Evolutionary conservation across 2,329 filamentous ascomycete genomes (phyloP), one percentile per base, ranked within the genome.

Genomic region (Ophiosphaerella herpotricha): DNA sequence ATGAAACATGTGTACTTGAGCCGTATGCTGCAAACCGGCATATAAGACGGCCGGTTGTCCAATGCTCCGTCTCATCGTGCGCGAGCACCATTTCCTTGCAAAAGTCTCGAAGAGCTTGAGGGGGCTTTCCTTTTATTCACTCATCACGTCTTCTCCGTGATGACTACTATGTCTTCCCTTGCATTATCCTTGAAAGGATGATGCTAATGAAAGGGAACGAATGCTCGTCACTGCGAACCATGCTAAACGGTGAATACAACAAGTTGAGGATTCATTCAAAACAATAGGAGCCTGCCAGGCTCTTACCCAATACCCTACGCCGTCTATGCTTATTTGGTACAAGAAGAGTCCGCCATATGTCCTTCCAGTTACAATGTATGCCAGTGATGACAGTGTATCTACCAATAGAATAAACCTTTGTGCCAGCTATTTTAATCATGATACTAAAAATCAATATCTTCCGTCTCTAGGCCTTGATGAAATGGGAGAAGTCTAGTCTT

Each of bases 401-500:
- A 24, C 21, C 37, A 12, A 39, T 13, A 36, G n/a, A n/a, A 36
- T 21, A 31, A 26, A 32, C 6, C 33, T 43, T 33, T 43, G 23
- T 40, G 14, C 16, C 38, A 23, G n/a, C n/a, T 7, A n/a, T 26
- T 29, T 9, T 18, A 38, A 38, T 12, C 14, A 12, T 23, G 11
- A 18, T 18, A 11, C 21, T 12, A 18, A 3, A 18, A 18, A 38
- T 38, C 36, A 29, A 13, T 18, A 7, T 13, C n/a, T 5, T 24
- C 11, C 38, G 29, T 24, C 38, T 12, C 26, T 11, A n/a, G 21
- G 7, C 23, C 38, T n/a, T 9, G 5, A 23, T 24, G 23, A 13
- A 40, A 40, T 11, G 23, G n/a, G 26, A 18, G 36, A 38, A n/a
- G 35, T 44, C 48, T 66, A 71, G 26, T 77, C 75, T 16, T 78